A percentile compares a stretch with the other conserved stretches of the same genome.
These are phyloP conservation scores for Theileria parva DNA, from an alignment of 169 alveolate species.

Conservation along the genomic window DNA sequence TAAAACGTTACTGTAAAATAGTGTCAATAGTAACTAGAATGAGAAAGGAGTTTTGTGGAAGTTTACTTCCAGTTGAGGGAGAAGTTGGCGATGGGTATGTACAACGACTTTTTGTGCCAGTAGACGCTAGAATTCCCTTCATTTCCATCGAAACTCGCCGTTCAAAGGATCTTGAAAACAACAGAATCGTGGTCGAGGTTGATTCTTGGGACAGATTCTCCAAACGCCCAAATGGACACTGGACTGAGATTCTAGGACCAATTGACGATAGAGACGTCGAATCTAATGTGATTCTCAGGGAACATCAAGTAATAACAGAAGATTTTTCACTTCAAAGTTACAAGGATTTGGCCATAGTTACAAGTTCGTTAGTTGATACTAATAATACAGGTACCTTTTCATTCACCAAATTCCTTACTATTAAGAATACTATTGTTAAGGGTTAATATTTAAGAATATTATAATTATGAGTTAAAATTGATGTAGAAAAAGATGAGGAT, in stretches of 20 bases:
- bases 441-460: conserved; percentile 86
- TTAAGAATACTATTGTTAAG: conserved; percentile 80
- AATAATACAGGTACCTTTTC: conserved; percentile 82
- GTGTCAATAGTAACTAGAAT: conserved; percentile 88
- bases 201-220: conserved; percentile 86
- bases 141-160: conserved; percentile 80
- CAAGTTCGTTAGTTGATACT: conserved; percentile 61
- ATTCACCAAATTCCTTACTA: conserved; percentile 64
- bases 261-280: conserved; percentile 88
- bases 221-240: conserved; percentile 90
- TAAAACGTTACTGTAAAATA: conserved; percentile 83
- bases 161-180: conserved; percentile 79
- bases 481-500: conserved; percentile 84
- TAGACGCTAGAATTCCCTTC: conserved; percentile 87
- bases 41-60: conserved; percentile 92
- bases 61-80: conserved; percentile 76
- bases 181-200: conserved; percentile 87
- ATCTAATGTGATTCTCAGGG: conserved; percentile 79
- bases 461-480: conserved; percentile 88
- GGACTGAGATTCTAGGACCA: conserved; percentile 88
- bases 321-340: conserved; percentile 89
- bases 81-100: conserved; percentile 55
- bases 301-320: conserved; percentile 75
- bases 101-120: conserved; percentile 87
- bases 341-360: conserved; percentile 91